phyloP scores from a whole-genome alignment of 1,139 yeast species.

The Suhomyces choctaworum region DNA sequence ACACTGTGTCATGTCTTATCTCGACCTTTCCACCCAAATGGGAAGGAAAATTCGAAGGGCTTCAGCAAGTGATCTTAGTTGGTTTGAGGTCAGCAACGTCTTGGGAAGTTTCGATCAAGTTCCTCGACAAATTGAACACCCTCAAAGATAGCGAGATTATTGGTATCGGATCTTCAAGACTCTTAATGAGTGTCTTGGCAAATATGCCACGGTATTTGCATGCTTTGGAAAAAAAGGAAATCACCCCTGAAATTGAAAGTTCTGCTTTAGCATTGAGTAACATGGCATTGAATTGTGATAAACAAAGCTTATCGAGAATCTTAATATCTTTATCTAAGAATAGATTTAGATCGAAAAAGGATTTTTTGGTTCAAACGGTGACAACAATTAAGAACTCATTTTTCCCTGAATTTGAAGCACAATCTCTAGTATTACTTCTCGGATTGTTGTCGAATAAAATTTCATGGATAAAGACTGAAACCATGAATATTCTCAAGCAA shows the following conservation, averaged over 20 bases:
- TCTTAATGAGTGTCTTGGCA: slow-evolving; percentile 70
- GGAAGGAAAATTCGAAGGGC: slow-evolving; percentile 92
- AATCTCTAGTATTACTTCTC: slow-evolving; percentile 68
- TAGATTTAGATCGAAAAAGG: slow-evolving; percentile 84
- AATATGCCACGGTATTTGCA: slow-evolving; percentile 84
- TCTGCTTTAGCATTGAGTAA: slow-evolving; percentile 59
- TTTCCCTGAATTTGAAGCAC: slow-evolving; percentile 76
- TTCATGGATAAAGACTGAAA: slow-evolving; percentile 77
- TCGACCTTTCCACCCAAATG: slow-evolving; percentile 92
- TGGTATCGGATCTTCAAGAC: slow-evolving; percentile 68
- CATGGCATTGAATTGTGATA: slow-evolving; percentile 60
- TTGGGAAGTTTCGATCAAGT: slow-evolving; percentile 72
- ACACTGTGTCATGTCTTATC: slow-evolving; percentile 78
- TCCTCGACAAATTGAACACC: slow-evolving; percentile 69
- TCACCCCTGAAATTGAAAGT: slow-evolving; percentile 52
- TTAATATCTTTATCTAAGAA: slow-evolving; percentile 74
- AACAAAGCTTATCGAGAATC: slow-evolving; percentile 68
- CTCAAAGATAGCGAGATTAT: slow-evolving; percentile 74
- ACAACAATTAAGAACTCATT: slow-evolving; percentile 65
- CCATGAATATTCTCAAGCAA: slow-evolving; percentile 71
- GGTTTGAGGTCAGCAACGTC: slow-evolving; percentile 84
- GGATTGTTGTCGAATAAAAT: slow-evolving; percentile 77
- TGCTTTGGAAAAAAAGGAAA: slow-evolving; percentile 61
- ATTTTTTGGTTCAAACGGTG: slow-evolving; percentile 79
- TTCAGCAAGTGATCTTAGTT: slow-evolving; percentile 73